phyloP scores from a whole-genome alignment of 2,329 filamentous ascomycete species.

The Helotiales sp. region DNA sequence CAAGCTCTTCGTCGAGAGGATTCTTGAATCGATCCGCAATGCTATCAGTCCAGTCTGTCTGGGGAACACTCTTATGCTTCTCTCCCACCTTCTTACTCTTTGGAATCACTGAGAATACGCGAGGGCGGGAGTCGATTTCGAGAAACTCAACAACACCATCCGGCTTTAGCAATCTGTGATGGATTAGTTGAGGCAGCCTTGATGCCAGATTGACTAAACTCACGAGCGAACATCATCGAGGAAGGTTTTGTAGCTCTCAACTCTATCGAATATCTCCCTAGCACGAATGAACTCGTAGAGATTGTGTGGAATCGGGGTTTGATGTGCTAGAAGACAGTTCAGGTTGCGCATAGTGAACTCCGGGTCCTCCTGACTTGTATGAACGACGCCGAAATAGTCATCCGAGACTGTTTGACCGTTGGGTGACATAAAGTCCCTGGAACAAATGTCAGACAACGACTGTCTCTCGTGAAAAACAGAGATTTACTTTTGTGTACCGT shows the following conservation, averaged over 20 bases:
- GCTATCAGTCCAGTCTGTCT: constrained; percentile 37
- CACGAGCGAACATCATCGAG: constrained; percentile 40
- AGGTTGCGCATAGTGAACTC: constrained; percentile 40
- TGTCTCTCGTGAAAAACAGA: background rate
- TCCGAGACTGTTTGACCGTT: background rate
- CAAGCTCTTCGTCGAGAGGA: constrained; percentile 34
- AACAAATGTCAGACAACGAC: background rate
- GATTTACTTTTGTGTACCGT: background rate
- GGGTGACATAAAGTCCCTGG: constrained; percentile 38
- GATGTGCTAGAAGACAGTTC: constrained; percentile 34
- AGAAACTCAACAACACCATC: constrained; percentile 42
- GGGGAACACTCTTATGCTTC: constrained; percentile 30
- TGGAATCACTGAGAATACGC: constrained; percentile 15
- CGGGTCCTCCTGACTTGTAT: constrained; percentile 29
- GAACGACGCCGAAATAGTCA: constrained; percentile 36
- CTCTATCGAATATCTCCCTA: constrained; percentile 39
- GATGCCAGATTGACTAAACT: background rate
- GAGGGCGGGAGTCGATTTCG: constrained; percentile 41
- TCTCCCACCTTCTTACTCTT: constrained; percentile 4
- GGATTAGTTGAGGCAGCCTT: background rate
- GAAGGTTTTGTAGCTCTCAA: constrained; percentile 40
- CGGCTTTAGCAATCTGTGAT: constrained; percentile 36
- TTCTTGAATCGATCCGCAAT: constrained; percentile 38
- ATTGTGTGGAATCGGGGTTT: constrained; percentile 37
- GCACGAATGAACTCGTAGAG: constrained; percentile 40